phyloP scores from a whole-genome alignment of 257 asterid genomes.

The Rauvolfia tetraphylla region DNA sequence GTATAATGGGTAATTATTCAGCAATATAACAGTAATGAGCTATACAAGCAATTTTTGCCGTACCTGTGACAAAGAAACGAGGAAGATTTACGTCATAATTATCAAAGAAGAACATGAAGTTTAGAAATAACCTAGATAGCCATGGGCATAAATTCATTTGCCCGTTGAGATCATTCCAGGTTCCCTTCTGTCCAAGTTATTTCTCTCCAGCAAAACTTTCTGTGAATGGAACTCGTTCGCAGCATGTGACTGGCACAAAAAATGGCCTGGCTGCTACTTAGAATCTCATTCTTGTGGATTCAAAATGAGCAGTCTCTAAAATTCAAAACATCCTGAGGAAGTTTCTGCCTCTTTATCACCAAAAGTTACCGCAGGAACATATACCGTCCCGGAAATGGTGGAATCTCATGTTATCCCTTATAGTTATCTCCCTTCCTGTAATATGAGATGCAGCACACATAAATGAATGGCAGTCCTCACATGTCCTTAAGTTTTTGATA shows the following conservation, averaged over 20 bases:
- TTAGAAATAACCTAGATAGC: neutral
- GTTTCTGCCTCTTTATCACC: conserved; percentile 40
- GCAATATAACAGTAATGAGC: neutral
- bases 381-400: conserved; percentile 67
- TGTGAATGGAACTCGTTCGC: neutral
- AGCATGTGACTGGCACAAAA: neutral
- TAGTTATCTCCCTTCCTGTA: conserved; percentile 53
- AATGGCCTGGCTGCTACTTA: neutral
- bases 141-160: neutral
- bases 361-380: conserved; percentile 76
- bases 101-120: too few relatives aligned
- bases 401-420: conserved; percentile 82
- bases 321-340: neutral
- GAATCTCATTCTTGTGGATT: neutral
- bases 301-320: neutral
- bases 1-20: neutral
- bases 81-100: neutral
- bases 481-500: conserved; percentile 74
- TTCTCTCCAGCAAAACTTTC: neutral
- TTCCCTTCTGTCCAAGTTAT: neutral
- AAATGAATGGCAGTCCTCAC: conserved; percentile 78
- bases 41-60: neutral
- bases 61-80: neutral
- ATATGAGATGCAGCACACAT: conserved; percentile 59
- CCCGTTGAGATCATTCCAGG: neutral